These are phyloP conservation scores for Aspergillus ibericus DNA, from an alignment of 2,329 filamentous ascomycete genomes.

Conservation along the genomic window DNA sequence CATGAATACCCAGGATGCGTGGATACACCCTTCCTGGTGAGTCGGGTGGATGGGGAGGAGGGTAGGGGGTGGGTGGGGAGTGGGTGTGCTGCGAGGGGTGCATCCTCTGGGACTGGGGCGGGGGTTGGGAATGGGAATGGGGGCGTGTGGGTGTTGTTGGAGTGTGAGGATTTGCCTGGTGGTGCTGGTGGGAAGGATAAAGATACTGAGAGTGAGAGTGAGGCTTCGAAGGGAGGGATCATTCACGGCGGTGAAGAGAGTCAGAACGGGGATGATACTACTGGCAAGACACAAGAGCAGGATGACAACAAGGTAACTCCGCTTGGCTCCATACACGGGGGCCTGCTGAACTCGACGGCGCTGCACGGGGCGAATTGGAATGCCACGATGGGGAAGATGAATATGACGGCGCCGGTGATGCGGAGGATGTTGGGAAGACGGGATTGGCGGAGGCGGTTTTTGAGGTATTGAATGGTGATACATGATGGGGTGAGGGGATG, in stretches of 20 bases:
- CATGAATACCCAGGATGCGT: slow-evolving; percentile 35
- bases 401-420: not conserved
- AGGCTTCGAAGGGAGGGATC: slow-evolving; percentile 5
- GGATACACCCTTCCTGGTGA: slow-evolving; percentile 29
- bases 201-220: no score
- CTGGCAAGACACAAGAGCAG: not conserved
- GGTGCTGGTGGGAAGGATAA: not conserved
- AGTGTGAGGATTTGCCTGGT: slow-evolving; percentile 21
- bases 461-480: not conserved
- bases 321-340: not conserved
- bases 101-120: slow-evolving; percentile 18
- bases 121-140: slow-evolving; percentile 20
- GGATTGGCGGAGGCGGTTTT: not conserved
- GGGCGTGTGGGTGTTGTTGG: slow-evolving; percentile 31
- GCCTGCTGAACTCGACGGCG: not conserved
- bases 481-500: not conserved
- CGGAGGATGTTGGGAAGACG: not conserved
- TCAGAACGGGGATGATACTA: not conserved
- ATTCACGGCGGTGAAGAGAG: not conserved
- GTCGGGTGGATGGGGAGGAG: slow-evolving; percentile 21
- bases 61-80: slow-evolving; percentile 22
- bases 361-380: not conserved
- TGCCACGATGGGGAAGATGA: not conserved
- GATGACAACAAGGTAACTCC: not conserved
- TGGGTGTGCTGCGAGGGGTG: slow-evolving; percentile 17